Percentiles rank a stretch among this genome's conserved stretches.
Conservation (phyloP, 352 stramenopile species). For the Globisporangium barbulae region DNA sequence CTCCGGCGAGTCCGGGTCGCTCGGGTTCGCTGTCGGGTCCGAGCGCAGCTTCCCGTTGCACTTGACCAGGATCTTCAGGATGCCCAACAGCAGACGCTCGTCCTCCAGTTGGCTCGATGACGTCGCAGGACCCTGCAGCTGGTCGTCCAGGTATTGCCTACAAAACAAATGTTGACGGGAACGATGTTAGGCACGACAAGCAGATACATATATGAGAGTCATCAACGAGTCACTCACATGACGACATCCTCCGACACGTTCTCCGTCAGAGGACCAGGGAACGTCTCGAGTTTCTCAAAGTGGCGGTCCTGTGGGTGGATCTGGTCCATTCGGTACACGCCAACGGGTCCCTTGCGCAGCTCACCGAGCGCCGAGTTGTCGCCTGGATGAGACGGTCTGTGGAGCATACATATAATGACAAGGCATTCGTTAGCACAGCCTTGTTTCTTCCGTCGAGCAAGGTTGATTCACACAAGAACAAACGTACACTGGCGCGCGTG, state of each 20-base stretch:
- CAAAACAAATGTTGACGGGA: not conserved
- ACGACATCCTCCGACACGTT: slow-evolving; percentile 58
- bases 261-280: slow-evolving; percentile 74
- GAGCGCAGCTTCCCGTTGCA: slow-evolving; percentile 77
- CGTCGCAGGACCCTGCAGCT: slow-evolving; percentile 32
- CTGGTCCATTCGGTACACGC: slow-evolving; percentile 80
- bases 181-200: not conserved
- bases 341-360: slow-evolving; percentile 74
- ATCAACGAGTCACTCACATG: slow-evolving; percentile 25
- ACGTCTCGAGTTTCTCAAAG: slow-evolving; percentile 66
- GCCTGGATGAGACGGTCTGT: slow-evolving; percentile 43
- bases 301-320: slow-evolving; percentile 69
- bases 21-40: slow-evolving; percentile 40
- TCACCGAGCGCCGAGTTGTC: slow-evolving; percentile 55
- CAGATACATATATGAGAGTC: not conserved
- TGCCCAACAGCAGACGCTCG: slow-evolving; percentile 59
- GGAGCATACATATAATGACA: not conserved
- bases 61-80: slow-evolving; percentile 73
- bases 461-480: not conserved
- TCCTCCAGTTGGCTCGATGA: slow-evolving; percentile 50
- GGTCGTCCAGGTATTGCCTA: slow-evolving; percentile 59
- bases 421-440: slow-evolving; percentile 6
- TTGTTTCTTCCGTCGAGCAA: not conserved
- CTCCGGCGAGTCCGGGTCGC: slow-evolving; percentile 58
- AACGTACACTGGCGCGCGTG: slow-evolving; percentile 50